These are phyloP conservation scores for Hypomontagnella monticulosa DNA, from an alignment of 495 filamentous ascomycete genomes.

Conservation along the genomic window DNA sequence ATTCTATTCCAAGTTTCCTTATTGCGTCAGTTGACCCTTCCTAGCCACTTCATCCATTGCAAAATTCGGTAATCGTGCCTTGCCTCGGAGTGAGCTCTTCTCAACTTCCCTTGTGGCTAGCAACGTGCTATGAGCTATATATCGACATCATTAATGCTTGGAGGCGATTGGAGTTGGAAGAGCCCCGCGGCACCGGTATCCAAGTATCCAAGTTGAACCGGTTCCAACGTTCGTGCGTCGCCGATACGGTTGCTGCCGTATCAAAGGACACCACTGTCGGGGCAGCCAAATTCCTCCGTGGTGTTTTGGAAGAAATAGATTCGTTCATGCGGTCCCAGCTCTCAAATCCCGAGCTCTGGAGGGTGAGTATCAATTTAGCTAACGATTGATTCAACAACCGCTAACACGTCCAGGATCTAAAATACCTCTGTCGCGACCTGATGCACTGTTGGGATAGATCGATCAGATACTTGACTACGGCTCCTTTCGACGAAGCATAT, in stretches of 20 bases:
- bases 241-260: constrained; percentile 64
- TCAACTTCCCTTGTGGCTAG: constrained; percentile 55
- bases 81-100: constrained; percentile 45
- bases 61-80: constrained; percentile 66
- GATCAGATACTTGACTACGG: constrained; percentile 54
- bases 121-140: constrained; percentile 60
- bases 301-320: constrained; percentile 47
- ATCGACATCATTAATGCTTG: constrained; percentile 53
- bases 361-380: constrained; percentile 38
- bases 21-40: constrained; percentile 28
- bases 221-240: constrained; percentile 72
- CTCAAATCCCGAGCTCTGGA: constrained; percentile 40
- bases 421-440: constrained; percentile 44
- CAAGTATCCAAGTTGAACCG: constrained; percentile 73
- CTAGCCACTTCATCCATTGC: constrained; percentile 71
- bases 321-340: constrained; percentile 45
- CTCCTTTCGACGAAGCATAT: constrained; percentile 60
- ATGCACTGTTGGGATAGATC: constrained; percentile 69
- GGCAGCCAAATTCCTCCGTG: constrained; percentile 53
- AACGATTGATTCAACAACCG: neutral
- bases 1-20: neutral
- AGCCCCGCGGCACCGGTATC: constrained; percentile 47
- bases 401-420: constrained; percentile 42
- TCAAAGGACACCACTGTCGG: constrained; percentile 71
- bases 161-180: constrained; percentile 46